Percentiles rank a stretch among this genome's conserved stretches.
These are phyloP conservation scores for Penicillium alfredii DNA, from an alignment of 495 filamentous ascomycete genomes.

Conservation along the genomic window DNA sequence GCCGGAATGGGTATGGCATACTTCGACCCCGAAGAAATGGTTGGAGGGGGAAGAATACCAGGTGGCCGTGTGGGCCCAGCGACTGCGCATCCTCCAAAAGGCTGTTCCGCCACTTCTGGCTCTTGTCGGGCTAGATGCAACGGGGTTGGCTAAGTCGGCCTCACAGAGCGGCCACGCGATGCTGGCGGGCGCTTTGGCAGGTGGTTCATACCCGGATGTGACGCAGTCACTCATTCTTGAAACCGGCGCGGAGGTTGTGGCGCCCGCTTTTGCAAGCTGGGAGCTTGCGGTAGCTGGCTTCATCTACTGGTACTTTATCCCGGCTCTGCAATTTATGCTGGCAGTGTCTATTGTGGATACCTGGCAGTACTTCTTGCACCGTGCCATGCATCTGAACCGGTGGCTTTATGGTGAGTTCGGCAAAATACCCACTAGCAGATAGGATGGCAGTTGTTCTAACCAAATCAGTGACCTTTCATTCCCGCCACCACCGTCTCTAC, in stretches of 20 bases:
- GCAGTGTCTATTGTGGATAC: conserved; percentile 78
- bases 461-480: conserved; percentile 72
- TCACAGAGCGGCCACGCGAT: conserved; percentile 49
- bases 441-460: conserved; percentile 8
- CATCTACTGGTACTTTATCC: conserved; percentile 75
- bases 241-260: conserved; percentile 27
- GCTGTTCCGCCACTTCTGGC: conserved; percentile 55
- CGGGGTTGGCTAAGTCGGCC: conserved; percentile 30
- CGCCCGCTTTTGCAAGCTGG: conserved; percentile 51
- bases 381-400: conserved; percentile 88
- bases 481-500: conserved; percentile 90
- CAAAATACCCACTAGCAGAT: not conserved
- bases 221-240: conserved; percentile 31
- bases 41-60: conserved; percentile 76
- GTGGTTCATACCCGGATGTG: conserved; percentile 61
- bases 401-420: conserved; percentile 93
- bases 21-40: conserved; percentile 58
- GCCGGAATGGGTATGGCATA: conserved; percentile 55
- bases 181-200: conserved; percentile 62
- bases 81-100: conserved; percentile 64
- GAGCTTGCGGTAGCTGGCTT: conserved; percentile 65
- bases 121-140: conserved; percentile 38
- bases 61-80: conserved; percentile 72
- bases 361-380: conserved; percentile 96
- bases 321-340: conserved; percentile 63